Base-by-base conservation (phyloP, 2,329 filamentous ascomycete species). In the Exophiala mesophila region DNA sequence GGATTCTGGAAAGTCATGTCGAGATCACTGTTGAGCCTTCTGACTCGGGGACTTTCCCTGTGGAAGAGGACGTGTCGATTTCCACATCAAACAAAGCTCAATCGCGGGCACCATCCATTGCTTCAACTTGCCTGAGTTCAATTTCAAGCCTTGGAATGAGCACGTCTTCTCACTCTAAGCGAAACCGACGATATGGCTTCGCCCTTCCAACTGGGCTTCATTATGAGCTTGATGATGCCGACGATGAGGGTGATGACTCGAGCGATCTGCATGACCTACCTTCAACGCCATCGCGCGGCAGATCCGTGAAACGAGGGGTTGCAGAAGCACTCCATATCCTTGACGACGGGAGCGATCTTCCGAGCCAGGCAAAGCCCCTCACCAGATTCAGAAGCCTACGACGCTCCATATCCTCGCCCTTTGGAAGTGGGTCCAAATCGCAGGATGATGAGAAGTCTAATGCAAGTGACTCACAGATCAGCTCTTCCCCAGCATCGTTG, bases 1-100 rank as follows among this genome's bases (percentile, higher is more conserved):
- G 28, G 26, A 50, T 51, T 21, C 38, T 53, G 3, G 48, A 53
- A 33, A 50, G 47, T 36, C 42, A 51, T 31, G 45, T 47, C 17
- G 42, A 53, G 41, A 31, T 51, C 33, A 42, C 35, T 7, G 33
- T 49, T 12, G 46, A 52, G 18, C 31, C 30, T 29, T n/a, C n/a
- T n/a, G n/a, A n/a, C n/a, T n/a, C n/a, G n/a, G n/a, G n/a, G n/a
- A n/a, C n/a, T n/a, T n/a, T n/a, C n/a, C n/a, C n/a, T n/a, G n/a
- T n/a, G n/a, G n/a, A n/a, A n/a, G 49, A 52, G 6, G 23, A 21
- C 26, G 31, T 29, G 18, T 37, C 19, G 13, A 15, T 34, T 5
- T 39, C 36, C 10, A 30, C 38, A 9, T 30, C 36, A 16, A 41
- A 43, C 4, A 13, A 36, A 4, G 18, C 39, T 28, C 45, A 44